Evolutionary conservation across 2,329 filamentous ascomycete genomes (phyloP).

Genomic region (Ceratocystiopsis minuta): DNA sequence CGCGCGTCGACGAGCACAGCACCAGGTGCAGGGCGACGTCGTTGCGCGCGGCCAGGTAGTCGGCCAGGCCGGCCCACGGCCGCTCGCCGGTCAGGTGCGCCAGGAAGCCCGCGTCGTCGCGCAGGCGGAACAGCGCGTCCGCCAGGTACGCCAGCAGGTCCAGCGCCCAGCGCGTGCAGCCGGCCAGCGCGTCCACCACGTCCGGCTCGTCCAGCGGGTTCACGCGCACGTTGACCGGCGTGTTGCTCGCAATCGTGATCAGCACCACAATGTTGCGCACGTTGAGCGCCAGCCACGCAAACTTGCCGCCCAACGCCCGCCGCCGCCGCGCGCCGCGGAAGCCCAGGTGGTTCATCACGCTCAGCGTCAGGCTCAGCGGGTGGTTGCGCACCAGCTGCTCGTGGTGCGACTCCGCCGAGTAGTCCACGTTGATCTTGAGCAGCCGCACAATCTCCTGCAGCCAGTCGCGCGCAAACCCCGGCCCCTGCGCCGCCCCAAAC

Average conservation of each 20-base stretch:
- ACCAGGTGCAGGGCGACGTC: conserved; percentile 44
- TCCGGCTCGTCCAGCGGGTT: conserved; percentile 51
- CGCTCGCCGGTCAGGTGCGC: conserved; percentile 25
- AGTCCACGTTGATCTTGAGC: conserved; percentile 60
- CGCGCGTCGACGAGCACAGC: conserved; percentile 56
- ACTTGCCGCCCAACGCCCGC: conserved; percentile 51
- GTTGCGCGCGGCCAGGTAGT: conserved; percentile 34
- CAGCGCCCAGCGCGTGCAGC: conserved; percentile 62
- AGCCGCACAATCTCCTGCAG: conserved; percentile 49
- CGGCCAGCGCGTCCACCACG: conserved; percentile 52
- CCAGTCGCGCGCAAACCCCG: conserved; percentile 44
- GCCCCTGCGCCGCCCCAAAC: conserved; percentile 16
- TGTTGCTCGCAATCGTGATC: conserved; percentile 43
- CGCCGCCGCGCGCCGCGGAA: conserved; percentile 45
- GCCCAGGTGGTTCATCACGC: conserved; percentile 62
- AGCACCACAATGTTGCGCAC: conserved; percentile 53
- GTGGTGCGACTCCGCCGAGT: conserved; percentile 55
- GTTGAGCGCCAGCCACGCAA: conserved; percentile 58
- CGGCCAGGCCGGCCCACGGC: conserved; percentile 26
- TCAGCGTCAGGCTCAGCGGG: conserved; percentile 56
- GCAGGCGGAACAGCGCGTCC: conserved; percentile 39
- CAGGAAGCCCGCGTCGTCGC: conserved; percentile 33
- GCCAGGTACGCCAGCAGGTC: conserved; percentile 48
- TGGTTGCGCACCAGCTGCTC: conserved; percentile 57
- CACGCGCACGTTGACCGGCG: conserved; percentile 33